A percentile compares a stretch with the other conserved stretches of the same genome.
Conservation (phyloP, 345 rosid species). For the Eucalyptus victrix region DNA sequence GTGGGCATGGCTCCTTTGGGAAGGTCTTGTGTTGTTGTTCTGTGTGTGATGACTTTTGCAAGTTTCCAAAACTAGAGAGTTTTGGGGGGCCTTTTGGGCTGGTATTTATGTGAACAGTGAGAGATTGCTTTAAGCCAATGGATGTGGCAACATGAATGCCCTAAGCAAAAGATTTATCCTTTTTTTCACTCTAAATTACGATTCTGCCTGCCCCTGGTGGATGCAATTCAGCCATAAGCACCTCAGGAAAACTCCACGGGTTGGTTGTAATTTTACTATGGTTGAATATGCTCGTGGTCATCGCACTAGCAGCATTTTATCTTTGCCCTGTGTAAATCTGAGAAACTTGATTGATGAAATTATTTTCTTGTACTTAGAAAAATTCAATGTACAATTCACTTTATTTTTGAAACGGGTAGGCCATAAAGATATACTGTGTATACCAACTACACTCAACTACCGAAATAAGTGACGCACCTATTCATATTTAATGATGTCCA, state of each 20-base stretch:
- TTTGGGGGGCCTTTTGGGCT: neutral
- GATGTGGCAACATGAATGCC: neutral
- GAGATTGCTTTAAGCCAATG: neutral
- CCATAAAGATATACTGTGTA: neutral
- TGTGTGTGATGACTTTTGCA: neutral
- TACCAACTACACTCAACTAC: neutral
- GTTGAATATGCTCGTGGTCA: neutral
- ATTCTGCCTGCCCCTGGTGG: neutral
- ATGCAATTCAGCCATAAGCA: neutral
- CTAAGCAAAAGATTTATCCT: neutral
- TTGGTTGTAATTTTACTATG: neutral
- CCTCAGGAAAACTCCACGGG: neutral
- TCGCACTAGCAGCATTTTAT: neutral
- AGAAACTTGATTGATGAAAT: neutral
- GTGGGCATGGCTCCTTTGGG: conserved; percentile 13
- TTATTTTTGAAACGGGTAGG: neutral
- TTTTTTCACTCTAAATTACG: neutral
- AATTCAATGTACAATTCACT: neutral
- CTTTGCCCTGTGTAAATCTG: neutral
- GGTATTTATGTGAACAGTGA: neutral
- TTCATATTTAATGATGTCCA: neutral
- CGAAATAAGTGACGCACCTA: neutral
- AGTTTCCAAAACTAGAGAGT: neutral
- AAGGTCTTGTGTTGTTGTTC: neutral
- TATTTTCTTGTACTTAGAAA: neutral